Conservation (phyloP, 805 yeast species). For the Yamadazyma sp. region DNA sequence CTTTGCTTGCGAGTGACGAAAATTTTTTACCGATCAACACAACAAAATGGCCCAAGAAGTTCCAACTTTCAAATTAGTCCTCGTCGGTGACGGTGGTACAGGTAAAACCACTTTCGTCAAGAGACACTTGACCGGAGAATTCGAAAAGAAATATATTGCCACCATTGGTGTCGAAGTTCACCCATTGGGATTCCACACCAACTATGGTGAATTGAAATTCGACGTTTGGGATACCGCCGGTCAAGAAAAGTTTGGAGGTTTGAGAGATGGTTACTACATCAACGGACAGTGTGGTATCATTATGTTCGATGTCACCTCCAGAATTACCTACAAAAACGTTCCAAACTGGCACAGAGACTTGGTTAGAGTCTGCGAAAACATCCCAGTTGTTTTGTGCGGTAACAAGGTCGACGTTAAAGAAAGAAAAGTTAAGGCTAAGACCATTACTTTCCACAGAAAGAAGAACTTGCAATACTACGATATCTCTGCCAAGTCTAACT, state of each 20-base stretch:
- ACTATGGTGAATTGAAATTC: constrained; percentile 97
- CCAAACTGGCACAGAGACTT: constrained; percentile 99
- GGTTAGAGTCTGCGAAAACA: constrained; percentile 99
- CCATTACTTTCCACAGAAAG: constrained; percentile 99
- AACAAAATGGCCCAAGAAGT: constrained; percentile 67
- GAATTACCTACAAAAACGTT: constrained; percentile 99
- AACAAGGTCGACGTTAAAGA: constrained; percentile 99
- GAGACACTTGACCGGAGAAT: constrained; percentile 99
- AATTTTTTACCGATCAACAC: background rate
- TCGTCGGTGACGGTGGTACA: constrained; percentile 99
- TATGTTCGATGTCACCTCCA: constrained; percentile 99
- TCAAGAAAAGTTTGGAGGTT: constrained; percentile 99
- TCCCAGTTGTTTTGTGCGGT: constrained; percentile 98
- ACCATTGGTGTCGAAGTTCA: constrained; percentile 99
- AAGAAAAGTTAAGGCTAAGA: constrained; percentile 99
- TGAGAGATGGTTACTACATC: constrained; percentile 99
- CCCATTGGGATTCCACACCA: constrained; percentile 96
- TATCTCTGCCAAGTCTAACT: constrained; percentile 98
- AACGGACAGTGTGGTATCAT: constrained; percentile 99
- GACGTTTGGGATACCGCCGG: constrained; percentile 99
- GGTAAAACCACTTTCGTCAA: constrained; percentile 99
- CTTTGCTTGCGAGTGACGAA: constrained; percentile 1
- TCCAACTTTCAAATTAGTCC: constrained; percentile 96
- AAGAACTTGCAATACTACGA: constrained; percentile 99
- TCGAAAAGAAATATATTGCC: constrained; percentile 98